Percentiles rank a stretch among this genome's conserved stretches.
These are phyloP conservation scores for Ophiostoma pallidulum DNA, from an alignment of 2,329 filamentous ascomycete species.

Conservation along the genomic window DNA sequence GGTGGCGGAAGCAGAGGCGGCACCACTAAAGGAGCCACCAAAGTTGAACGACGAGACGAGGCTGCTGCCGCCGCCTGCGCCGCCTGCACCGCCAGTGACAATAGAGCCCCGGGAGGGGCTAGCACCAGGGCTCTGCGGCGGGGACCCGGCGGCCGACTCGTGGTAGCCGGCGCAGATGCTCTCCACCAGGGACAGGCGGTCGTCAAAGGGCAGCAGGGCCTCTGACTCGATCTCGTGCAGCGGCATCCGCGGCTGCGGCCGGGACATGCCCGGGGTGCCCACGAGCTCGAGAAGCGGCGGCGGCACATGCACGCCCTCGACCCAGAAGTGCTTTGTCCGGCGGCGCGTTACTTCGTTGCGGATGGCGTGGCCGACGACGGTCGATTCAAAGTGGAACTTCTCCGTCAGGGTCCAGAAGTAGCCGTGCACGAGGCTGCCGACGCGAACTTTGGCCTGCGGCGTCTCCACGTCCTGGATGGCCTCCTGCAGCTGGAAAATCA, in stretches of 20 bases:
- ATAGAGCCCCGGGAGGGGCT: conserved; percentile 52
- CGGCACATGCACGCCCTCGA: conserved; percentile 63
- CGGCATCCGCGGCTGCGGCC: conserved; percentile 36
- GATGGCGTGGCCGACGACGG: conserved; percentile 59
- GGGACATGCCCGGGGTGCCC: conserved; percentile 39
- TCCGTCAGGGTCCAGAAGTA: conserved; percentile 78
- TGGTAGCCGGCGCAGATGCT: conserved; percentile 65
- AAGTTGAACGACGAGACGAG: conserved; percentile 2
- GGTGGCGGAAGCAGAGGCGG: neutral
- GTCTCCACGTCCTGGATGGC: conserved; percentile 61
- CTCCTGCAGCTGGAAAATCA: conserved; percentile 82
- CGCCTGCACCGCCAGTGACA: neutral
- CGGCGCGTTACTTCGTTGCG: conserved; percentile 67
- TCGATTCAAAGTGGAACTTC: conserved; percentile 65
- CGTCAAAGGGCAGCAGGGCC: conserved; percentile 65
- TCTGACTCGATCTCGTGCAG: conserved; percentile 49
- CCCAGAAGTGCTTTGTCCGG: conserved; percentile 67
- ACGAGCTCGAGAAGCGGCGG: conserved; percentile 55
- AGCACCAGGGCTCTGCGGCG: conserved; percentile 57
- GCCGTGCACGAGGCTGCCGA: conserved; percentile 78
- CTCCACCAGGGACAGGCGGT: conserved; percentile 61
- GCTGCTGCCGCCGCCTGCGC: neutral
- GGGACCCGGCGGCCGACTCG: conserved; percentile 41
- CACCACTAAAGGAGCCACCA: neutral
- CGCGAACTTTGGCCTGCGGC: conserved; percentile 62